These are phyloP conservation scores for Candida glucosophila DNA, from an alignment of 1,139 yeast genomes.

Conservation along the genomic window DNA sequence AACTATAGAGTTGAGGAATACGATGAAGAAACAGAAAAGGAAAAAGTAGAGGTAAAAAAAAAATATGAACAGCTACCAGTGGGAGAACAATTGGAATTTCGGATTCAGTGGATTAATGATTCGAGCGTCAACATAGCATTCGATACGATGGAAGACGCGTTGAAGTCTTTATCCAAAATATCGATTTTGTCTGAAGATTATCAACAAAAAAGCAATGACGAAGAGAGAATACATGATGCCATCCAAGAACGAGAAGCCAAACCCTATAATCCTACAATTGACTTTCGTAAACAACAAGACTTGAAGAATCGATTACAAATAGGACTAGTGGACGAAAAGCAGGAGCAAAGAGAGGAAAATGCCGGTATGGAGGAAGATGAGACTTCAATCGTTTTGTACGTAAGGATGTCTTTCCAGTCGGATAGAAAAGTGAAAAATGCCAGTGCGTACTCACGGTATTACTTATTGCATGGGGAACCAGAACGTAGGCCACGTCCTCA, in stretches of 20 bases:
- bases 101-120: constrained; percentile 68
- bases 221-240: constrained; percentile 3
- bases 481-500: constrained; percentile 32
- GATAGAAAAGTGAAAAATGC: constrained; percentile 58
- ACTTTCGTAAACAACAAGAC: constrained; percentile 25
- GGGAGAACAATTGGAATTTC: constrained; percentile 27
- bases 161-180: constrained; percentile 27
- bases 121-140: constrained; percentile 48
- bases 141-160: constrained; percentile 33
- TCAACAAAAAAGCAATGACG: constrained; percentile 2
- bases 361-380: constrained; percentile 34
- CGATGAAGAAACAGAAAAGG: constrained; percentile 13
- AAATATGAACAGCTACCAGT: constrained; percentile 21
- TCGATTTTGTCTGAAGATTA: constrained; percentile 10
- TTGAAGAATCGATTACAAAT: constrained; percentile 24
- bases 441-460: constrained; percentile 53
- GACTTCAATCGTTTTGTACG: constrained; percentile 28
- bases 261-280: constrained; percentile 29
- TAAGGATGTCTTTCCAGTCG: constrained; percentile 44
- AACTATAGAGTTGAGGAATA: constrained; percentile 17
- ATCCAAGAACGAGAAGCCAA: constrained; percentile 29
- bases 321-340: constrained; percentile 6
- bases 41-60: constrained; percentile 11
- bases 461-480: constrained; percentile 70
- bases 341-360: constrained; percentile 9